Evolutionary conservation across 1,284 basidiomycete species (phyloP).

Genomic region (Tilletia indica): DNA sequence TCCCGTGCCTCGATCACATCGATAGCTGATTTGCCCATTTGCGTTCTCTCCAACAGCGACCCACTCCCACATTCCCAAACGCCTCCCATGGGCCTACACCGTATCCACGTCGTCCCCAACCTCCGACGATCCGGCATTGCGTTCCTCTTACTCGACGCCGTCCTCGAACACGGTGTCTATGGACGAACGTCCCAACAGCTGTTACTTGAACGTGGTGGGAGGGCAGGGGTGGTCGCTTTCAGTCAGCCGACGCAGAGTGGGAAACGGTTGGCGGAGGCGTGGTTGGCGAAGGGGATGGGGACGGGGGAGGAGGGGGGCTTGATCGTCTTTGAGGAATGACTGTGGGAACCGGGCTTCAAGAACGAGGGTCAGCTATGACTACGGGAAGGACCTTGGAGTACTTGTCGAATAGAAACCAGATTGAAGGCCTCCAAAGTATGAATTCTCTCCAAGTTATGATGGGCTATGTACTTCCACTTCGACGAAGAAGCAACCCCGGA

Average conservation of each 20-base stretch:
- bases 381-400: no score
- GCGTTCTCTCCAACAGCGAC: slow-evolving; percentile 25
- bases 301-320: not conserved
- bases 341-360: no score
- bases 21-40: slow-evolving; percentile 28
- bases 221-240: slow-evolving; percentile 39
- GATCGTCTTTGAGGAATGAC: slow-evolving; percentile 18
- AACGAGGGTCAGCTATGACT: no score
- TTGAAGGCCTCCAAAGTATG: no score
- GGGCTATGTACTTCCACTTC: no score
- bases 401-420: no score
- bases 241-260: slow-evolving; percentile 50
- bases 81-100: slow-evolving; percentile 41
- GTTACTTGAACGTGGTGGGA: slow-evolving; percentile 24
- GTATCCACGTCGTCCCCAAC: slow-evolving; percentile 41
- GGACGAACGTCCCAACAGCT: slow-evolving; percentile 27
- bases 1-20: no score
- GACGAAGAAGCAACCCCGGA: no score
- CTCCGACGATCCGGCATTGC: slow-evolving; percentile 40
- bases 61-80: slow-evolving; percentile 29
- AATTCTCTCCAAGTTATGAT: no score
- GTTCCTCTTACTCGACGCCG: slow-evolving; percentile 36
- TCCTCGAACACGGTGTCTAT: slow-evolving; percentile 40
- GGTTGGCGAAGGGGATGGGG: slow-evolving; percentile 26
- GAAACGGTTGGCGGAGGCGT: slow-evolving; percentile 36